Conservation (phyloP, 2,329 filamentous ascomycete genomes). For the Fusarium sp. region DNA sequence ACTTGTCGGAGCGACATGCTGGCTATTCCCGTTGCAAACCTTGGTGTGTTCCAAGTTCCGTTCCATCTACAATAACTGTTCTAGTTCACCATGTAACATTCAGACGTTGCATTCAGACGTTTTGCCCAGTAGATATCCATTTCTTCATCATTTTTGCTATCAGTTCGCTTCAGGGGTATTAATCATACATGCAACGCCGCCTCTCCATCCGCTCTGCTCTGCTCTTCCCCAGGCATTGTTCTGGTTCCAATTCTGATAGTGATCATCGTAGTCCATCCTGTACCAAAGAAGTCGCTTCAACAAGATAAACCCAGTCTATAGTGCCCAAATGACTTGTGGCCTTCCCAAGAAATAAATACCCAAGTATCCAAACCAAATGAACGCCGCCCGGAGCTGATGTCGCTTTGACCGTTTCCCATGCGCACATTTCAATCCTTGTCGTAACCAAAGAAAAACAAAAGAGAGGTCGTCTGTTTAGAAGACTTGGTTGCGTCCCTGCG, state of each 20-base stretch:
- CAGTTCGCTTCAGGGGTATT: conserved; percentile 39
- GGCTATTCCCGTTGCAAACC: neutral
- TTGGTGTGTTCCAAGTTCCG: neutral
- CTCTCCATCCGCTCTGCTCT: conserved; percentile 7
- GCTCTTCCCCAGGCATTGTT: conserved; percentile 15
- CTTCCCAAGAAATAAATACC: conserved; percentile 5
- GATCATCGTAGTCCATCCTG: conserved; percentile 13
- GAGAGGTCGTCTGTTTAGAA: conserved; percentile 13
- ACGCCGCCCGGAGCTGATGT: conserved; percentile 32
- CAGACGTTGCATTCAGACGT: neutral
- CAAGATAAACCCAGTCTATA: conserved; percentile 38
- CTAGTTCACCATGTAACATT: neutral
- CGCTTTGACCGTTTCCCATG: conserved; percentile 24
- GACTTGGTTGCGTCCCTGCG: conserved; percentile 37
- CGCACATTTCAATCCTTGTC: conserved; percentile 13
- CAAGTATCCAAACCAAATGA: conserved; percentile 15
- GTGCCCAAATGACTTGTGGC: conserved; percentile 10
- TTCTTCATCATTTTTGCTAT: conserved; percentile 10
- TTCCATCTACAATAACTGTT: neutral
- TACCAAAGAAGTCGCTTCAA: conserved; percentile 10
- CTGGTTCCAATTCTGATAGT: conserved; percentile 21
- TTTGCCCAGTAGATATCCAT: neutral
- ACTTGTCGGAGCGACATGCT: neutral
- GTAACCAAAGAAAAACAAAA: conserved; percentile 6
- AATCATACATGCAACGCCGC: conserved; percentile 37